A percentile compares a stretch with the other conserved stretches of the same genome.
Conservation (phyloP, 768 basidiomycete species). For the Leccinum ochraceum region DNA sequence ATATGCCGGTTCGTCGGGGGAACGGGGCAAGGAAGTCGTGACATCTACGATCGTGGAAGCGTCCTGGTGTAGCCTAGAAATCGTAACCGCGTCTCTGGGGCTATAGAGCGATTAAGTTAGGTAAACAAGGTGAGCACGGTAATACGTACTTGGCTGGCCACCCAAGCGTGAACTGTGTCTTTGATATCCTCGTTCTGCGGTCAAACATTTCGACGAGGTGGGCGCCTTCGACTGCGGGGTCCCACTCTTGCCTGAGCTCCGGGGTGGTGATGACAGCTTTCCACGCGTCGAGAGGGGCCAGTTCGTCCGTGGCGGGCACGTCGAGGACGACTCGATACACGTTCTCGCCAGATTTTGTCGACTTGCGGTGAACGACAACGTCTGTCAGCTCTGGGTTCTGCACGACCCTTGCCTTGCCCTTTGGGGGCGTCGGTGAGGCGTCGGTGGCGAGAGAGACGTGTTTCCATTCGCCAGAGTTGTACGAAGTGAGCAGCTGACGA, state of each 20-base stretch:
- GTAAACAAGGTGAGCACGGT: neutral
- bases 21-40: conserved; percentile 91
- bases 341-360: conserved; percentile 67
- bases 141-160: conserved; percentile 96
- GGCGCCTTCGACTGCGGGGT: conserved; percentile 87
- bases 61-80: conserved; percentile 84
- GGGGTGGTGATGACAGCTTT: conserved; percentile 81
- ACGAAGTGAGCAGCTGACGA: conserved; percentile 72
- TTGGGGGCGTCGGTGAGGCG: conserved; percentile 44
- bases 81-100: conserved; percentile 92
- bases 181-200: conserved; percentile 78
- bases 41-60: conserved; percentile 83
- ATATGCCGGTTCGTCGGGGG: conserved; percentile 87
- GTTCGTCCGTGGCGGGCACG: conserved; percentile 58
- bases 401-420: conserved; percentile 60
- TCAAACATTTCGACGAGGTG: conserved; percentile 86
- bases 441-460: conserved; percentile 56
- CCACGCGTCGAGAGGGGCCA: conserved; percentile 72
- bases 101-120: conserved; percentile 39
- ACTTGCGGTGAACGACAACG: conserved; percentile 76
- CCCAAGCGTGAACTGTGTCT: conserved; percentile 89
- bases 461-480: conserved; percentile 77
- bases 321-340: conserved; percentile 85
- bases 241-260: conserved; percentile 89
- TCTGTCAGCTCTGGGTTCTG: conserved; percentile 63